Conservation (phyloP, 2,329 filamentous ascomycete species). For the Aspergillus pseudotamarii region DNA sequence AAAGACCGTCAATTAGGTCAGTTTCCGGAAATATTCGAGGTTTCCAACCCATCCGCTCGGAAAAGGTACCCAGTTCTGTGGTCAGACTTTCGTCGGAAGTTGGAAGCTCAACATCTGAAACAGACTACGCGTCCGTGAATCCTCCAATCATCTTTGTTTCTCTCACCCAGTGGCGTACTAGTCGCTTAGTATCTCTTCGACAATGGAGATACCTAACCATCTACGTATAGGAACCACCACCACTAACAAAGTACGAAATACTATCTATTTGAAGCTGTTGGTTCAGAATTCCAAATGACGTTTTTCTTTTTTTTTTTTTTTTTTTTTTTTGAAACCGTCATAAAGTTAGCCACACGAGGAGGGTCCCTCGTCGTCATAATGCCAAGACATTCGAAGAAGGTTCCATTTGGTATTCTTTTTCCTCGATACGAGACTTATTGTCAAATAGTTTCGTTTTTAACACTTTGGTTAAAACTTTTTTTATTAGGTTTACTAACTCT, state of each 20-base stretch:
- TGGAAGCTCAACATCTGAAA: constrained; percentile 23
- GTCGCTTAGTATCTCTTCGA: constrained; percentile 2
- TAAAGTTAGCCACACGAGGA: not conserved
- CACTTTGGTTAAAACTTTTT: not conserved
- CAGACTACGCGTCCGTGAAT: constrained; percentile 16
- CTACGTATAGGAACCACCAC: not conserved
- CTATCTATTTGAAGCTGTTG: not conserved
- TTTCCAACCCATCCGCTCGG: not conserved
- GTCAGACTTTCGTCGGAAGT: not conserved
- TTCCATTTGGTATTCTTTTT: constrained; percentile 3
- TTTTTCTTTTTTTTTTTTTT: not conserved
- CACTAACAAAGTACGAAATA: not conserved
- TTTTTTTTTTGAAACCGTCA: not conserved
- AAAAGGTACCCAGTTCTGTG: constrained; percentile 1
- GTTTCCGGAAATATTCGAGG: constrained; percentile 2
- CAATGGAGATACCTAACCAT: constrained; percentile 1
- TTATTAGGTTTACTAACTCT: not conserved
- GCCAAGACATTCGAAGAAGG: constrained; percentile 7
- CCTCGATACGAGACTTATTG: not conserved
- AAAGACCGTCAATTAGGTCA: constrained; percentile 5
- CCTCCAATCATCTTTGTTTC: constrained; percentile 17
- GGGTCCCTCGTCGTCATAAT: constrained; percentile 2
- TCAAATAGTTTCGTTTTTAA: too few relatives aligned
- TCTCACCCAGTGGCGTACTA: constrained; percentile 2
- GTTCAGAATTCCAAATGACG: not conserved